Percentiles rank a stretch among this genome's conserved stretches.
Conservation (phyloP, 2,329 filamentous ascomycete genomes). For the Xylariaceae sp. region DNA sequence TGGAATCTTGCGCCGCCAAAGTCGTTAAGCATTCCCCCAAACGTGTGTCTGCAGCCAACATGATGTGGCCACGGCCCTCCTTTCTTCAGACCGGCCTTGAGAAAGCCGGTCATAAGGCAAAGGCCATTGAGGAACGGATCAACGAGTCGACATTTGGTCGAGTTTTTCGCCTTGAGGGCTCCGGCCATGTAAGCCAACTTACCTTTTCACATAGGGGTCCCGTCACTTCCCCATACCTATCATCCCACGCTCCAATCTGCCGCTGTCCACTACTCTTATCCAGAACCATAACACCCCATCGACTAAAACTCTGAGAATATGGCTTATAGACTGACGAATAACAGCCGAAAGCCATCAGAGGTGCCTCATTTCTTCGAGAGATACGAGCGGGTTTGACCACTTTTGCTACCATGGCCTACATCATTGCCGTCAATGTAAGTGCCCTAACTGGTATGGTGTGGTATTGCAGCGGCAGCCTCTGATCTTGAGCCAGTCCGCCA, state of each 20-base stretch:
- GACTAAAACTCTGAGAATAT: neutral
- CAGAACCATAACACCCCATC: too few species aligned
- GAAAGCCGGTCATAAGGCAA: constrained; percentile 1
- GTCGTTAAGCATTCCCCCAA: too few species aligned
- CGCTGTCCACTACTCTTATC: too few species aligned
- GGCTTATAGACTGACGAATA: constrained; percentile 9
- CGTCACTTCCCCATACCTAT: neutral
- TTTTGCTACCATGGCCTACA: constrained; percentile 77
- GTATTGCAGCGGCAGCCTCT: too few species aligned
- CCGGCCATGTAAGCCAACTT: constrained; percentile 49
- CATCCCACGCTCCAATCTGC: too few species aligned
- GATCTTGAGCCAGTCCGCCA: constrained; percentile 45
- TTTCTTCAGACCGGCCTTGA: constrained; percentile 13
- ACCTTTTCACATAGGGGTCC: neutral
- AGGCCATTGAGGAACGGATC: constrained; percentile 12
- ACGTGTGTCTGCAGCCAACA: too few species aligned
- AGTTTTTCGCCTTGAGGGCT: constrained; percentile 56
- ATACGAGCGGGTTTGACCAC: constrained; percentile 74
- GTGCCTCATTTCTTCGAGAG: constrained; percentile 67
- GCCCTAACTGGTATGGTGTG: too few species aligned
- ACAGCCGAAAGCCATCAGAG: constrained; percentile 59
- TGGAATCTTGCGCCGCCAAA: too few species aligned
- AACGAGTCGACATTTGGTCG: constrained; percentile 39
- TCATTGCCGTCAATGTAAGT: constrained; percentile 64
- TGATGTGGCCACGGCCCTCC: too few species aligned